Evolutionary conservation across 768 basidiomycete species (phyloP).

Genomic region (Russula emetica): DNA sequence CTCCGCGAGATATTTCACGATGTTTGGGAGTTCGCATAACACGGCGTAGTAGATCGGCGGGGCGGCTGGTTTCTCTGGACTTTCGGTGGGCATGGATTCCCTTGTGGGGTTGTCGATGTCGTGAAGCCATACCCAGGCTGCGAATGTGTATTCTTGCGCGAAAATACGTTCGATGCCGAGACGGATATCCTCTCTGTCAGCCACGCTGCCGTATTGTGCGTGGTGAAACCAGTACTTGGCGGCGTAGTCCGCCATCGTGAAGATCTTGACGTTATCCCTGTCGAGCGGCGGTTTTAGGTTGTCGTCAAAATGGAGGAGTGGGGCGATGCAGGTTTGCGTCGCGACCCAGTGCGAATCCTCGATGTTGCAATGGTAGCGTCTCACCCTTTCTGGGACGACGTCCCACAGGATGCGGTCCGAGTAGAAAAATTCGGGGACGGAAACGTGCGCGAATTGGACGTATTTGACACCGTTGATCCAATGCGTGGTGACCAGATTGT

Average conservation of each 20-base stretch:
- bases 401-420: slow-evolving; percentile 11
- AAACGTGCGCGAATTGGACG: slow-evolving; percentile 18
- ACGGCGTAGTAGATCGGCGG: slow-evolving; percentile 18
- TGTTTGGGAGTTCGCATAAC: slow-evolving; percentile 8
- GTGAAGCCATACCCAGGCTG: slow-evolving; percentile 16
- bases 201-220: background rate
- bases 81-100: slow-evolving; percentile 5
- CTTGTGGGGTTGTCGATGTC: slow-evolving; percentile 19
- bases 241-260: slow-evolving; percentile 20
- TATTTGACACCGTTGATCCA: slow-evolving; percentile 2
- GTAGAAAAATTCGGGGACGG: slow-evolving; percentile 11
- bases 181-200: slow-evolving; percentile 9
- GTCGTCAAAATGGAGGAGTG: slow-evolving; percentile 18
- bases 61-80: background rate
- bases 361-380: slow-evolving; percentile 8
- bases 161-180: slow-evolving; percentile 22
- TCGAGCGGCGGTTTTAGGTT: slow-evolving; percentile 2
- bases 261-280: slow-evolving; percentile 15
- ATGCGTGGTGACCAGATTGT: slow-evolving; percentile 7
- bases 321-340: slow-evolving; percentile 11
- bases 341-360: slow-evolving; percentile 16
- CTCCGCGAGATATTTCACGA: slow-evolving; percentile 13
- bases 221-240: slow-evolving; percentile 15
- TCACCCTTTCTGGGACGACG: slow-evolving; percentile 1
- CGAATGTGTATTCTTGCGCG: slow-evolving; percentile 5